These are phyloP conservation scores for Phytophthora citricola DNA, from an alignment of 352 stramenopile species.

Conservation along the genomic window DNA sequence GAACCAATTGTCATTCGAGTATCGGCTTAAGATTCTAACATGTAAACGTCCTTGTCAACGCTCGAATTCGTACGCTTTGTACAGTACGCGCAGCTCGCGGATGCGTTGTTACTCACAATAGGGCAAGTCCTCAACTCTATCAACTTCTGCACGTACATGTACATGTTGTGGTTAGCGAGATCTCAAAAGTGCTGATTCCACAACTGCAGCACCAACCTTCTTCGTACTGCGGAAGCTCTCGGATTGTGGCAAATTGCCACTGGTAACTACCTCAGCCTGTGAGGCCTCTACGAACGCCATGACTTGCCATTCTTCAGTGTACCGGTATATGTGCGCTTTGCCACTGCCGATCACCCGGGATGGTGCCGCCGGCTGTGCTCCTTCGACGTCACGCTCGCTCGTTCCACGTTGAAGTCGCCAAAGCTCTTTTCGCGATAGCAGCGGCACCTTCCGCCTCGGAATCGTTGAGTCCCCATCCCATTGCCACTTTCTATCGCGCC, in stretches of 20 bases:
- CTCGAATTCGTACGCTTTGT: too few relatives aligned
- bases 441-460: slow-evolving; percentile 1
- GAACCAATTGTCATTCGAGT: slow-evolving; percentile 52
- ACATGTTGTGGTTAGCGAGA: slow-evolving; percentile 35
- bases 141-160: neutral
- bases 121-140: neutral
- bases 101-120: slow-evolving; percentile 20
- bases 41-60: too few relatives aligned
- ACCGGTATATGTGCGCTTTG: neutral
- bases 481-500: slow-evolving; percentile 6
- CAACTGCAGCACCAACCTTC: too few relatives aligned
- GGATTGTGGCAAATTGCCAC: too few relatives aligned
- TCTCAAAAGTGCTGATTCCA: slow-evolving; percentile 32
- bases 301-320: neutral
- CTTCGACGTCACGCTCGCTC: slow-evolving; percentile 13
- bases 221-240: slow-evolving; percentile 23
- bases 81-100: slow-evolving; percentile 32
- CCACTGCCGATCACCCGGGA: slow-evolving; percentile 16
- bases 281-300: neutral
- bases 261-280: slow-evolving; percentile 1
- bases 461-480: slow-evolving; percentile 15
- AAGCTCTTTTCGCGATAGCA: slow-evolving; percentile 9
- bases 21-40: slow-evolving; percentile 27
- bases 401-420: slow-evolving; percentile 26
- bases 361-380: slow-evolving; percentile 14